Evolutionary conservation across 2,329 filamentous ascomycete genomes (phyloP).

Genomic region (Cladophialophora immunda): DNA sequence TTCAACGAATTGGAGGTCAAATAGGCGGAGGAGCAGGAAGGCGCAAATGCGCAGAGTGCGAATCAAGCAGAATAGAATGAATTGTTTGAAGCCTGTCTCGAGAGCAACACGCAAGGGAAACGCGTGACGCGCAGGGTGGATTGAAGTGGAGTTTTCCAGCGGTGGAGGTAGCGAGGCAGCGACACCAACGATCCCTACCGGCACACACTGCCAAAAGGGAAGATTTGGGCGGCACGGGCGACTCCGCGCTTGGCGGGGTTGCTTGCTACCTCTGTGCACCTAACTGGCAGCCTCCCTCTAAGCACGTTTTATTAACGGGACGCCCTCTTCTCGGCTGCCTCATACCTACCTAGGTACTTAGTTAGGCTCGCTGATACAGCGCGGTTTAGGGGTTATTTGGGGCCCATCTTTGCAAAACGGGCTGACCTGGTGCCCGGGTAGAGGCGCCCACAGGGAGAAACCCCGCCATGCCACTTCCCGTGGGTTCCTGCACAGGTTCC

Average conservation of each 20-base stretch:
- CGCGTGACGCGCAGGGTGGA: slow-evolving; percentile 7
- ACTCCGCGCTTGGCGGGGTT: not conserved
- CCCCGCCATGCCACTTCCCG: not conserved
- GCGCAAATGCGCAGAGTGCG: slow-evolving; percentile 1
- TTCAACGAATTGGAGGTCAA: not conserved
- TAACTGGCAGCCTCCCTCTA: too few relatives aligned
- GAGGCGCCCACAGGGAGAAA: not conserved
- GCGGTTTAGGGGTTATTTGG: not conserved
- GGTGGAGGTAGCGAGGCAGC: not conserved
- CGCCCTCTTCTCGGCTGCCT: too few relatives aligned
- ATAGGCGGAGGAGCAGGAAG: not conserved
- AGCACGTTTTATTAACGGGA: too few relatives aligned
- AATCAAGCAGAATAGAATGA: not conserved
- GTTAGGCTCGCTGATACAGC: too few relatives aligned
- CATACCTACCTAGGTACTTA: too few relatives aligned
- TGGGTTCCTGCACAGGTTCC: not conserved
- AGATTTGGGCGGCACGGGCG: not conserved
- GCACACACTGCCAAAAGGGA: not conserved
- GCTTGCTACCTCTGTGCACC: too few relatives aligned
- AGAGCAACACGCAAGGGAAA: not conserved
- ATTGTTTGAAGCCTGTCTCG: not conserved
- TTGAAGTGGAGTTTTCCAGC: slow-evolving; percentile 9
- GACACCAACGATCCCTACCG: too few relatives aligned
- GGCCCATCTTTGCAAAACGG: not conserved
- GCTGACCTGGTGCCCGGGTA: not conserved